Base-by-base conservation (phyloP, 2,329 filamentous ascomycete species). In the Aspergillus quadricinctus region DNA sequence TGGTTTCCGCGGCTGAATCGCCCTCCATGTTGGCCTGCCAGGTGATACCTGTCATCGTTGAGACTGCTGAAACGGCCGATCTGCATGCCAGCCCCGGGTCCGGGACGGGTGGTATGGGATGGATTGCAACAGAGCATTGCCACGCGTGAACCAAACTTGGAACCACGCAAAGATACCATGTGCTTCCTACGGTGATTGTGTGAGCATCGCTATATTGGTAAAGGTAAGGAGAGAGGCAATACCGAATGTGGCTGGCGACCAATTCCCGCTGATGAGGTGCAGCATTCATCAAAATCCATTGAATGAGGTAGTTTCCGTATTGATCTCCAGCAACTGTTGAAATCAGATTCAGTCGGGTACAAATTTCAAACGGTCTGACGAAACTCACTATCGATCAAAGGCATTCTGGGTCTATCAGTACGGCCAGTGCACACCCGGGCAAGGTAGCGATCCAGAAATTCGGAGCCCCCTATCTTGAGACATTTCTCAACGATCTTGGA, bases 401-500 rank as follows among this genome's bases (percentile, higher is more conserved):
- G 93, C 77, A 97, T 97, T 54, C 94, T 92, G 58, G 94, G 93
- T 64, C 94, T 89, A 71, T 97, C 92, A 46, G 87, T 80, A 60
- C 91, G 90, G 57, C 91, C 91, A 72, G 96, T 93, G 72, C 92
- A 97, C 58, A 99, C 92, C 58, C 92, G 88, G 72, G 95, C 89
- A 57, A 99, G 86, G 70, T 97, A 99, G 59, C 91, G 90, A 59
- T 92, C 84, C 46, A 99, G 82, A 70, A 99, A 99, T 49, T 97
- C 93, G 27, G 82, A 77, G 28, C 92, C 90, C 48, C 93, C 91
- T 76, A 99, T 96, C 80, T 99, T 99, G 64, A 99, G 85, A 68
- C 94, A 99, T 77, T 99, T 99, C 78, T 99, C 93, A 59, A 99
- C 93, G 48, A 99, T 94, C 76, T 99, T 99, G 58, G 94, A 99